A percentile compares a stretch with the other conserved stretches of the same genome.
Evolutionary conservation across 345 rosid genomes (phyloP).

Genomic region (Acer yangbiense): DNA sequence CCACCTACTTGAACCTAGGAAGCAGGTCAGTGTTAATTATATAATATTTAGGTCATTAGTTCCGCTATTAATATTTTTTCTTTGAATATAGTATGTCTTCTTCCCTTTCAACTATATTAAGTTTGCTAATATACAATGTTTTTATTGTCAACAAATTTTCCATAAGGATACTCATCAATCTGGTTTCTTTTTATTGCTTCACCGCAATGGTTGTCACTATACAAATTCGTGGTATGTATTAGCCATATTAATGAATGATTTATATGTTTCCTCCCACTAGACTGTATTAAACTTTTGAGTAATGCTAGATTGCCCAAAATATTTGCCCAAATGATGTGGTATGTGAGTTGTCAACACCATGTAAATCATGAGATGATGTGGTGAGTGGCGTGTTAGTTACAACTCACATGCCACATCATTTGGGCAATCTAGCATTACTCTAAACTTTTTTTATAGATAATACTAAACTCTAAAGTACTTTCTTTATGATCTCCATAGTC

Average conservation of each 20-base stretch:
- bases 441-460: neutral
- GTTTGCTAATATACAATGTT: neutral
- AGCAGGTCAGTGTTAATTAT: conserved; percentile 49
- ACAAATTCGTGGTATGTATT: neutral
- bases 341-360: too few species aligned
- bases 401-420: too few species aligned
- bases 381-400: too few species aligned
- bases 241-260: neutral
- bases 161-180: neutral
- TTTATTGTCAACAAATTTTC: neutral
- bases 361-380: too few species aligned
- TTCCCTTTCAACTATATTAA: neutral
- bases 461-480: neutral
- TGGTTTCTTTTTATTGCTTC: conserved; percentile 8
- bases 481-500: neutral
- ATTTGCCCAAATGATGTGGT: too few species aligned
- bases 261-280: conserved; percentile 3
- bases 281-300: neutral
- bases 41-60: neutral
- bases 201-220: neutral
- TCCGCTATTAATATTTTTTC: neutral
- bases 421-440: too few species aligned
- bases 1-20: conserved; percentile 72
- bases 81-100: neutral
- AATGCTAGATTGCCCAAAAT: too few species aligned